A percentile compares a stretch with the other conserved stretches of the same genome.
Evolutionary conservation across 352 stramenopile species (phyloP).

Genomic region (Sclerospora graminicola): DNA sequence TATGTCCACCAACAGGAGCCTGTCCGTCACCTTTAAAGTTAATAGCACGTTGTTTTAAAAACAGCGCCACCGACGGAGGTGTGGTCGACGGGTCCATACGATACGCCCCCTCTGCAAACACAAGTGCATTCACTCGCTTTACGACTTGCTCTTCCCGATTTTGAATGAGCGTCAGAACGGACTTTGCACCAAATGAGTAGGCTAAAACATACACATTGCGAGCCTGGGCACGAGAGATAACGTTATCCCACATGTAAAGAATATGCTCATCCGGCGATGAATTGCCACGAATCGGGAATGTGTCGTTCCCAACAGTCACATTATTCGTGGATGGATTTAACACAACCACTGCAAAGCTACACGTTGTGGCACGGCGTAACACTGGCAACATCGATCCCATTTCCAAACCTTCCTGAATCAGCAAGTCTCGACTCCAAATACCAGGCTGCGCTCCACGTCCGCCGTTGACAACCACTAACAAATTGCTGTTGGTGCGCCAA

Average conservation of each 20-base stretch:
- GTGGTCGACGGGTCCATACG: slow-evolving; percentile 39
- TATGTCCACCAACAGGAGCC: slow-evolving; percentile 35
- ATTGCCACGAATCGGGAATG: slow-evolving; percentile 47
- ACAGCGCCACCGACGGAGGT: slow-evolving; percentile 43
- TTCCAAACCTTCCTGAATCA: slow-evolving; percentile 69
- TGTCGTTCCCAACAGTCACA: slow-evolving; percentile 44
- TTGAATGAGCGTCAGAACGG: slow-evolving; percentile 54
- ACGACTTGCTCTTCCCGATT: slow-evolving; percentile 47
- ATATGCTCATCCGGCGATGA: slow-evolving; percentile 55
- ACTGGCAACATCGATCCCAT: slow-evolving; percentile 70
- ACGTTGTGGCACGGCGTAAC: slow-evolving; percentile 33
- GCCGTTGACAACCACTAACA: slow-evolving; percentile 66
- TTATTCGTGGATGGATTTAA: slow-evolving; percentile 71
- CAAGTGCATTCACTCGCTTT: slow-evolving; percentile 42
- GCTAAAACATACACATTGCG: slow-evolving; percentile 56
- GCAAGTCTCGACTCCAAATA: slow-evolving; percentile 69
- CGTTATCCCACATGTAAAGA: slow-evolving; percentile 69
- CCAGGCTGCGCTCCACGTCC: slow-evolving; percentile 52
- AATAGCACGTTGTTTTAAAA: slow-evolving; percentile 51
- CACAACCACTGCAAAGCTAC: slow-evolving; percentile 46
- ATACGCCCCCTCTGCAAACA: slow-evolving; percentile 63
- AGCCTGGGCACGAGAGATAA: slow-evolving; percentile 46
- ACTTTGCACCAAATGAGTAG: slow-evolving; percentile 62
- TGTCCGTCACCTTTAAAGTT: slow-evolving; percentile 62
- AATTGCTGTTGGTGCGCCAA: slow-evolving; percentile 44